Evolutionary conservation across 371 early-diverging fungal species (phyloP), one percentile per base, ranked within the genome.

Genomic region (Antonospora locustae): DNA sequence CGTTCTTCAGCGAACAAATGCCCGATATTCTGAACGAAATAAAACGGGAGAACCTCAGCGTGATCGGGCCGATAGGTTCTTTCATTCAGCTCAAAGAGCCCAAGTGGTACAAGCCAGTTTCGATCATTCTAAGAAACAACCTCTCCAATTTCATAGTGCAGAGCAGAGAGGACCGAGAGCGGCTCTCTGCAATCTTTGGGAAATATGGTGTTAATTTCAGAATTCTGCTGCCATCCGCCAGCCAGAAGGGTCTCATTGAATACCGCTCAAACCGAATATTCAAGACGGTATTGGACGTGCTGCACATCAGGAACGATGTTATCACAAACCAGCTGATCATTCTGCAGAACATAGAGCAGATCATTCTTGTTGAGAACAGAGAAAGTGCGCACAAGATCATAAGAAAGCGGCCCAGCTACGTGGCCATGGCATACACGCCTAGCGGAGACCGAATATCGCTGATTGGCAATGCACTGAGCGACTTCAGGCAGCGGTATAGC

Each of bases 401-500:
- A n/a, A 56, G 58, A 48, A 43, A 22, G 2, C 37, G 37, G 17
- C 53, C 55, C 2, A 9, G 17, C 12, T 54, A 55, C 54, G 55
- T 69, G 40, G 72, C 69, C n/a, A 63, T 52, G 50, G 60, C 65
- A 16, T 70, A 66, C 49, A 65, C 65, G 3, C 38, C 49, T 19
- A 28, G 41, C 0, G 72, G 72, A 16, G 75, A 75, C 41, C 63
- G 34, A 58, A 72, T 75, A 5, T 67, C 67, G 54, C 39, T 53
- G 24, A 32, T 63, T n/a, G 58, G 62, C 6, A 58, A 54, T 7
- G 57, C 65, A 29, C 40, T 75, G 14, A 61, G 59, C 46, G 75
- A 75, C 55, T 70, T 46, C 56, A 51, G 44, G 22, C 61, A 47
- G 14, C 49, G 55, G 45, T 52, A 62, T 38, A 19, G 17, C n/a